Evolutionary conservation across 208 protist species (phyloP).

Genomic region (Leishmania gerbilli): DNA sequence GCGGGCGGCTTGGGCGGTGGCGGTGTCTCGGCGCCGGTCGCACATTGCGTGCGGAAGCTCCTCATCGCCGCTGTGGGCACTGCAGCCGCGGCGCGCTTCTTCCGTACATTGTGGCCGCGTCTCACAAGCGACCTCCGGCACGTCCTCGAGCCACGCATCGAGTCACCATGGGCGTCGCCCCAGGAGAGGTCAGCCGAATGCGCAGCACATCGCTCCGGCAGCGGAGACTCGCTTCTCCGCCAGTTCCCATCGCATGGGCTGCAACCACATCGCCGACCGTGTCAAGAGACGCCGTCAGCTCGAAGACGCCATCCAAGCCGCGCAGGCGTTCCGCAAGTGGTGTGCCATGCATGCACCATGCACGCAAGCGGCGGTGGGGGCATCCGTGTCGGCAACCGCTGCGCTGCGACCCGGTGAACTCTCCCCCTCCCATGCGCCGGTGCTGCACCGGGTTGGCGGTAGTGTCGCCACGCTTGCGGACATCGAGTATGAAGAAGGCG

Average conservation of each 20-base stretch:
- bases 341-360: neutral
- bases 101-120: neutral
- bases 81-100: neutral
- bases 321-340: constrained; percentile 7
- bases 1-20: neutral
- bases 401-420: neutral
- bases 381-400: neutral
- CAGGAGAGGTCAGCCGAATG: neutral
- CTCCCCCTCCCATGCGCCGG: neutral
- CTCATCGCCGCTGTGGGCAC: neutral
- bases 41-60: neutral
- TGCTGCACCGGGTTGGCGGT: neutral
- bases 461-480: constrained; percentile 7
- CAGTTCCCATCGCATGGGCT: neutral
- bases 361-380: neutral
- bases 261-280: neutral
- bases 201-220: neutral
- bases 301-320: constrained; percentile 3
- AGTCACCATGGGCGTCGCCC: neutral
- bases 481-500: neutral
- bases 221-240: neutral
- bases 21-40: neutral
- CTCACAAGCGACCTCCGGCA: neutral
- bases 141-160: neutral
- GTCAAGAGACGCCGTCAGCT: constrained; percentile 1